phyloP scores from a whole-genome alignment of 2,329 filamentous ascomycete species.

The Cladosporium halotolerans region DNA sequence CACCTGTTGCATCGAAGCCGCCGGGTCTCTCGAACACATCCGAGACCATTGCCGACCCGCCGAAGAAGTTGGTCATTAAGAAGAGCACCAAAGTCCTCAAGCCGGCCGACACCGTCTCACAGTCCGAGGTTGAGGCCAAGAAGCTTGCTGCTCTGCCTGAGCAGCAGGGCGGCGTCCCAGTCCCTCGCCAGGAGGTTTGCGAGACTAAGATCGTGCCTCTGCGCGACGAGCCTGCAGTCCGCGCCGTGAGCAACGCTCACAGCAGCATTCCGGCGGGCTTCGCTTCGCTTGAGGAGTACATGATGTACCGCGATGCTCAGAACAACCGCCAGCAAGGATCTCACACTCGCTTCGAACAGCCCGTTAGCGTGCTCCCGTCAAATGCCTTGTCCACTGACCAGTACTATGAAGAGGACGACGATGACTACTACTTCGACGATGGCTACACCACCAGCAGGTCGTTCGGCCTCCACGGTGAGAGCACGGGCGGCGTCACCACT shows the following conservation, averaged over 20 bases:
- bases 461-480: constrained; percentile 63
- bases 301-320: constrained; percentile 2
- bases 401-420: constrained; percentile 48
- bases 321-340: neutral
- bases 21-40: constrained; percentile 6
- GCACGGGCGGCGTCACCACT: constrained; percentile 57
- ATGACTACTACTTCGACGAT: constrained; percentile 67
- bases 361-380: constrained; percentile 5
- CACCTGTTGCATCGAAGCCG: constrained; percentile 24
- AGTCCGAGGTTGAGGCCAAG: constrained; percentile 5
- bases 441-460: constrained; percentile 71
- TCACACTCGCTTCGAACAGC: neutral
- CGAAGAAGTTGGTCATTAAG: constrained; percentile 26
- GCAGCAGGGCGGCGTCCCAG: constrained; percentile 7
- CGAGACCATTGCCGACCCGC: constrained; percentile 12
- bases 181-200: constrained; percentile 19
- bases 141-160: neutral
- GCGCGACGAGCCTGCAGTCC: constrained; percentile 20
- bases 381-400: constrained; percentile 12
- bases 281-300: constrained; percentile 10
- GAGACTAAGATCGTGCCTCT: constrained; percentile 25
- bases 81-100: constrained; percentile 30
- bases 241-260: constrained; percentile 8
- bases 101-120: constrained; percentile 16
- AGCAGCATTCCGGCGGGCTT: neutral